phyloP scores from a whole-genome alignment of 495 filamentous ascomycete genomes.

The Chlorociboria aeruginascens region DNA sequence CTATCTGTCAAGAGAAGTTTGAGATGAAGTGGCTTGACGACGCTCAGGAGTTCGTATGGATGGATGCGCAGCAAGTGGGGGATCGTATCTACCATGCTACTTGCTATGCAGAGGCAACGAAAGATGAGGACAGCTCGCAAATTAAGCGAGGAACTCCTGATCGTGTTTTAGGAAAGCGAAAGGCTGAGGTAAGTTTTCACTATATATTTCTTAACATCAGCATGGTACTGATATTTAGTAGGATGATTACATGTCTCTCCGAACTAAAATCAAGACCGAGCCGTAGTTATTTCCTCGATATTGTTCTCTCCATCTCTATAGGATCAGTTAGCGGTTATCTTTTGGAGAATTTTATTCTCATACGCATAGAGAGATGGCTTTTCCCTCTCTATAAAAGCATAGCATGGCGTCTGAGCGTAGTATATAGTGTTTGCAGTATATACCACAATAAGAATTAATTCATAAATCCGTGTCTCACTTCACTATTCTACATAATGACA shows the following conservation, averaged over 20 bases:
- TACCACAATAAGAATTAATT: neutral
- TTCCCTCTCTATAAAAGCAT: neutral
- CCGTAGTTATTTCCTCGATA: neutral
- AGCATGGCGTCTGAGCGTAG: neutral
- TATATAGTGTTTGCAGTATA: neutral
- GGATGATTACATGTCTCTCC: conserved; percentile 5
- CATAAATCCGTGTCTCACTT: no score
- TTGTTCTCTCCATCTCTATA: neutral
- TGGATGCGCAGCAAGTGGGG: conserved; percentile 72
- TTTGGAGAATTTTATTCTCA: neutral
- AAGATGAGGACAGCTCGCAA: conserved; percentile 34
- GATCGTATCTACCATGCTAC: conserved; percentile 77
- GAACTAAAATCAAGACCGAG: conserved; percentile 15
- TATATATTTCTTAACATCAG: neutral
- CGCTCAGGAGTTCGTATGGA: conserved; percentile 93
- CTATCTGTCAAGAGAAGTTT: conserved; percentile 92
- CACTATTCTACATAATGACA: no score
- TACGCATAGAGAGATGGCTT: neutral
- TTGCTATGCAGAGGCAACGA: conserved; percentile 75
- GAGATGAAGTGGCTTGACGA: conserved; percentile 82
- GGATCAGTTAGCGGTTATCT: neutral
- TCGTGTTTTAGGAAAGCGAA: conserved; percentile 62
- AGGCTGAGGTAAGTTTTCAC: conserved; percentile 50
- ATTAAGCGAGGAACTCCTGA: conserved; percentile 44
- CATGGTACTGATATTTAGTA: conserved; percentile 3